phyloP scores from a whole-genome alignment of 345 rosid species.

The Aquilaria yunnanensis region DNA sequence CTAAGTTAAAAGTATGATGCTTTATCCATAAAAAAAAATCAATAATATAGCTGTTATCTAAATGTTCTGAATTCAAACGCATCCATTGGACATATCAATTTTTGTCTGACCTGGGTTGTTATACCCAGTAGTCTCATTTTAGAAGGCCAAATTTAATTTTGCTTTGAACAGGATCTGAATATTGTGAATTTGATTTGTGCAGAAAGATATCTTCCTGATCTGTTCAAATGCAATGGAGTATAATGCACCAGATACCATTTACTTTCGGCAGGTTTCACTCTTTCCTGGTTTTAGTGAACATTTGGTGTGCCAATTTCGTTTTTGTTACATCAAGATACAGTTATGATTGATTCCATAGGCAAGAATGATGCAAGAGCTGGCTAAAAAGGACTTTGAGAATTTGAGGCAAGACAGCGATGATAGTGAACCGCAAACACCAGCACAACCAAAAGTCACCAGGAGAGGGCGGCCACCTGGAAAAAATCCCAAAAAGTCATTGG shows the following conservation, averaged over 20 bases:
- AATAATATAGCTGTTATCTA: too few relatives aligned
- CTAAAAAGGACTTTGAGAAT: constrained; percentile 88
- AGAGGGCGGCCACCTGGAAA: constrained; percentile 71
- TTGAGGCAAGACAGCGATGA: constrained; percentile 93
- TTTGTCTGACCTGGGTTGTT: too few relatives aligned
- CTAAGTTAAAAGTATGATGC: too few relatives aligned
- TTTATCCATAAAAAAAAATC: too few relatives aligned
- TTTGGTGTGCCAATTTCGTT: constrained; percentile 2
- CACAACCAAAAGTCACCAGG: constrained; percentile 50
- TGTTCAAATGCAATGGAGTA: constrained; percentile 96
- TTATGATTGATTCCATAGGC: constrained; percentile 45
- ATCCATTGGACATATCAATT: too few relatives aligned
- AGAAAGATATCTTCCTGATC: constrained; percentile 78
- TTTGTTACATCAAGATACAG: constrained; percentile 8
- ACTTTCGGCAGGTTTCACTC: constrained; percentile 75
- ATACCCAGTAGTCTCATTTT: neutral
- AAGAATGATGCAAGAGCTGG: constrained; percentile 80
- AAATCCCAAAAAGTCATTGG: constrained; percentile 50
- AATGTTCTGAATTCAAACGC: too few relatives aligned
- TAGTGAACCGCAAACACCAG: constrained; percentile 55
- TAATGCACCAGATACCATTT: constrained; percentile 89
- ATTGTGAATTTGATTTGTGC: constrained; percentile 25
- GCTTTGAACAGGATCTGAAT: constrained; percentile 6
- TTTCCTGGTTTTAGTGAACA: constrained; percentile 3
- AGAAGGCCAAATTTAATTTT: constrained; percentile 14